Evolutionary conservation across 805 yeast genomes (phyloP), one percentile per base, ranked within the genome.

Genomic region (Dipodascopsis tothii): DNA sequence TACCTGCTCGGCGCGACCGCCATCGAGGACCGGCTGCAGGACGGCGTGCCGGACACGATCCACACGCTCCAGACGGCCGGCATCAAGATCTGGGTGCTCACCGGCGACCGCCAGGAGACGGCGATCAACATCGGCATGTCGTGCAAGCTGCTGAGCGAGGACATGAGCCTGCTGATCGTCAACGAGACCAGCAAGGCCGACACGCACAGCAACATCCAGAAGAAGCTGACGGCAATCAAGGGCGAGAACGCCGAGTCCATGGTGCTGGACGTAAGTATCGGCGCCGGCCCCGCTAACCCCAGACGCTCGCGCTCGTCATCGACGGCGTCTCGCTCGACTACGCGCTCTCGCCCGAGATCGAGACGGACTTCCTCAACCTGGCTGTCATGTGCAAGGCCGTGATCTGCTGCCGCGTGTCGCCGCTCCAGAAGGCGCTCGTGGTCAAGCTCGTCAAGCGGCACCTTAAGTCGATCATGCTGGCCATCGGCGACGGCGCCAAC

Each of bases 61-160:
- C 92, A 85, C 53, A 84, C 94, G 4, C 72, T 92, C 44, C 98
- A 94, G 61, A 86, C 83, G 44, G 99, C 99, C 0, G 97, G 97
- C 14, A 88, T 94, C 52, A 90, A 87, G 62, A 77, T 92, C 16
- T 92, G 99, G 99, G 96, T 92, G 20, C 70, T 92, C 40, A 92
- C 99, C 2, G 99, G 99, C 56, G 99, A 92, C 61, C 76, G 96
- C 63, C 99, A 94, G 62, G 99, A 92, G 63, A 92, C 99, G 11
- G 99, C 99, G 0, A 84, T 92, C 53, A 92, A 92, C 62, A 92
- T 92, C 59, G 99, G 98, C 48, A 87, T 92, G 96, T 85, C 96
- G 57, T 94, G 98, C 70, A 86, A 84, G 60, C 70, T 92, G 37
- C 66, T 92, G 37, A 81, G 92, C 59, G 99, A 92, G 62, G 98